These are phyloP conservation scores for Dioscorea zingiberensis DNA, from an alignment of 106 monocot species.

Conservation along the genomic window DNA sequence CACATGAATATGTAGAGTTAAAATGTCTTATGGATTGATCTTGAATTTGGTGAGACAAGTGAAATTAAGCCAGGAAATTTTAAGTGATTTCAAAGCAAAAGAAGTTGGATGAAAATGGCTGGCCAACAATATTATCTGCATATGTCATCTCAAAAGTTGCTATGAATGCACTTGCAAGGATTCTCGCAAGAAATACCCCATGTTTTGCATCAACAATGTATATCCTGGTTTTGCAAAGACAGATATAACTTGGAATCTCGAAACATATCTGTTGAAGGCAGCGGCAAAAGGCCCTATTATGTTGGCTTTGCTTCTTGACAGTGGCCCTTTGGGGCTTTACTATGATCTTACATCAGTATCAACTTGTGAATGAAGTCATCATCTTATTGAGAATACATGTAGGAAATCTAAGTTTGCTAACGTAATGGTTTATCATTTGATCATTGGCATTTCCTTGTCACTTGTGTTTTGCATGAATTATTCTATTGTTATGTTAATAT, in stretches of 20 bases:
- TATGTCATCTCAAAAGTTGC: conserved; percentile 21
- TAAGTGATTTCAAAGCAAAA: conserved; percentile 14
- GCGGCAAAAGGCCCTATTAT: conserved; percentile 21
- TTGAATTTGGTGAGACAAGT: too few species aligned
- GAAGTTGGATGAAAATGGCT: conserved; percentile 14
- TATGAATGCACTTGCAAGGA: conserved; percentile 17
- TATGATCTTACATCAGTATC: too few species aligned
- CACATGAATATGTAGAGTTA: too few species aligned
- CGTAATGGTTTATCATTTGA: too few species aligned
- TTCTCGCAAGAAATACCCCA: conserved; percentile 17
- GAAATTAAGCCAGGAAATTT: too few species aligned
- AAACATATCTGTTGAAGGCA: conserved; percentile 12
- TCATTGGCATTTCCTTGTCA: too few species aligned
- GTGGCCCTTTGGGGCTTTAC: conserved; percentile 33
- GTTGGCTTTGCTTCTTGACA: conserved; percentile 31
- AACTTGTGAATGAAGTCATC: conserved; percentile 2
- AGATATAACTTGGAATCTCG: conserved; percentile 21
- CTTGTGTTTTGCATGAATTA: too few species aligned
- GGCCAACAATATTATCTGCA: conserved; percentile 11
- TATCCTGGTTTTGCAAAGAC: conserved; percentile 31
- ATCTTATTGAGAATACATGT: too few species aligned
- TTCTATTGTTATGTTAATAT: too few species aligned
- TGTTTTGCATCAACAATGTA: conserved; percentile 22
- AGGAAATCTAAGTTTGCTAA: too few species aligned
- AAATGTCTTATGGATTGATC: too few species aligned